These are phyloP conservation scores for Ramaria sp. DNA, from an alignment of 768 basidiomycete species.

Conservation along the genomic window DNA sequence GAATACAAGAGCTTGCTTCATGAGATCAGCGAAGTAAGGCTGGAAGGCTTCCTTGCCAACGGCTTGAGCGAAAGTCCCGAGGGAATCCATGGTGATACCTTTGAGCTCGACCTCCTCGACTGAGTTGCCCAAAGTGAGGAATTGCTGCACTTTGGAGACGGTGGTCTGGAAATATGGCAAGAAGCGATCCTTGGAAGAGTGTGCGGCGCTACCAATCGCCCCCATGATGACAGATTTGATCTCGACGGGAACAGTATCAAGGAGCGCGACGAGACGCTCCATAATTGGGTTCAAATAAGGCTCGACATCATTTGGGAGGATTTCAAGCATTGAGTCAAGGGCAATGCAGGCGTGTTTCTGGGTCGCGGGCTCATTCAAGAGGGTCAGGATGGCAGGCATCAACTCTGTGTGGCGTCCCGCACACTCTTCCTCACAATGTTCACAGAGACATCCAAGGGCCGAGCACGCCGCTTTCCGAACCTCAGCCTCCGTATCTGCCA, in stretches of 20 bases:
- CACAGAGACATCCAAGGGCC: conserved; percentile 91
- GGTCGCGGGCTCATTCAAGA: conserved; percentile 78
- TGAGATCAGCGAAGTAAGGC: conserved; percentile 92
- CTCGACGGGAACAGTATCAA: conserved; percentile 75
- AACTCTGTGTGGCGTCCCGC: conserved; percentile 71
- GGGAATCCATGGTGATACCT: conserved; percentile 97
- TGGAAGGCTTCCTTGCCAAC: conserved; percentile 91
- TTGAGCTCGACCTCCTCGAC: conserved; percentile 92
- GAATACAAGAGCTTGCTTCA: conserved; percentile 90
- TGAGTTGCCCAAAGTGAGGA: conserved; percentile 75
- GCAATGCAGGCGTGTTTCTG: conserved; percentile 94
- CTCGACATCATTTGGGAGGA: conserved; percentile 81
- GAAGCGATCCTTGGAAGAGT: conserved; percentile 88
- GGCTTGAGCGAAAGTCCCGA: conserved; percentile 95
- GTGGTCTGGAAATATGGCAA: conserved; percentile 89
- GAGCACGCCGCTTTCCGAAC: conserved; percentile 96
- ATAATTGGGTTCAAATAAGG: conserved; percentile 90
- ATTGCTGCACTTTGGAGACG: conserved; percentile 80
- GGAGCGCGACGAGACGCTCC: conserved; percentile 80
- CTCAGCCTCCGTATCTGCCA: conserved; percentile 70
- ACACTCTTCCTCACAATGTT: conserved; percentile 94
- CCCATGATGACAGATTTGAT: conserved; percentile 95
- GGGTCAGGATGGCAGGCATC: conserved; percentile 84
- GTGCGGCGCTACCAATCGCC: conserved; percentile 95
- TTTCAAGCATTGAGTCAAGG: conserved; percentile 92